Base-by-base conservation (phyloP, 2,329 filamentous ascomycete species). In the Thelonectria blattea region DNA sequence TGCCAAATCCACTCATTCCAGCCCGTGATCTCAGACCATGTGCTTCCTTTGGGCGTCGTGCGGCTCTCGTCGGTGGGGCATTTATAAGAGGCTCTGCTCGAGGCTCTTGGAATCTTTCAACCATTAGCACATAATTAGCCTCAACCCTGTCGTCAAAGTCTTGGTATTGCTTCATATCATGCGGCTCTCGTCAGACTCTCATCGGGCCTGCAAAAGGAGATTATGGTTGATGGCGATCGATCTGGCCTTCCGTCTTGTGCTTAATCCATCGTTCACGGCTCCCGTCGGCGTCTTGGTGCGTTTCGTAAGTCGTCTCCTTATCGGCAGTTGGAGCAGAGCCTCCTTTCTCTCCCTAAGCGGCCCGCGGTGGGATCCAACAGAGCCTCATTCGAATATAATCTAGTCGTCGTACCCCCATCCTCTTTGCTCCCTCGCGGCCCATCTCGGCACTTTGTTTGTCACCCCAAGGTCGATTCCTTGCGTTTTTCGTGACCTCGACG, bases 81-180 rank as follows among this genome's bases (percentile, higher is more conserved):
- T 32, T 53, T 39, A 51, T 54, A 39, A 62, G 68, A 70, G 61
- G 65, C 66, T 68, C 56, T 70, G 61, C 51, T 47, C 43, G 52
- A 56, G 52, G 49, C 48, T 66, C 50, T 42, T 63, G 60, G n/a
- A 53, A 48, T 65, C 55, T 43, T 46, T 51, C 62, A 63, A 55
- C 46, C 51, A 70, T 70, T 70, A 70, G 66, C 63, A 68, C 67
- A 70, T 70, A 61, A 54, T 65, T 65, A 60, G 53, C 49, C 58
- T 61, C 59, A 52, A 57, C 58, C 58, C 49, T 60, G 58, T 60
- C 58, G 37, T 42, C n/a, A 17, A 48, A 53, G 52, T 27, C 57
- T 55, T 60, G 52, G 51, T 56, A 41, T 55, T 41, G 51, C 41
- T 50, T 54, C 37, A 46, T 41, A 42, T 42, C 49, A 47, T 58